Conservation (phyloP, 176 grass and related monocot genomes). For the Chloris gayana region DNA sequence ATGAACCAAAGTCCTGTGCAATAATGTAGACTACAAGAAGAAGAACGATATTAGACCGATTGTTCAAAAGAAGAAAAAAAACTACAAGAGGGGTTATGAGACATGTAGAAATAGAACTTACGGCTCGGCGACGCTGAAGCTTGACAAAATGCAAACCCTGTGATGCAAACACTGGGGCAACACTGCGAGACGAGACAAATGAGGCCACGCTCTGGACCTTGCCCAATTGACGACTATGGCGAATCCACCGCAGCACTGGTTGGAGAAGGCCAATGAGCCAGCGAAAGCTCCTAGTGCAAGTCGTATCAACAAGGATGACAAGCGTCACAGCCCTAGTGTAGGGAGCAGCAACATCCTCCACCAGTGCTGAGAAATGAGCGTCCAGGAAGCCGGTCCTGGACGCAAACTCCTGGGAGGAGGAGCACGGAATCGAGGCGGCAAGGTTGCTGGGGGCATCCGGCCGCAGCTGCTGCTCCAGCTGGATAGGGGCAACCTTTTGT, state of each 20-base stretch:
- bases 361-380: slow-evolving; percentile 38
- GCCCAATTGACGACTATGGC: slow-evolving; percentile 7
- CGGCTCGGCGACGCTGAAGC: slow-evolving; percentile 34
- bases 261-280: slow-evolving; percentile 53
- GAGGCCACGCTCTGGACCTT: slow-evolving; percentile 56
- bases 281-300: slow-evolving; percentile 38
- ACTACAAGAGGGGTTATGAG: slow-evolving; percentile 4
- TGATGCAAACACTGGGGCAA: slow-evolving; percentile 37
- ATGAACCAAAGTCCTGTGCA: slow-evolving; percentile 30
- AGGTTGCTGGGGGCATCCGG: neutral
- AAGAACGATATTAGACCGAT: slow-evolving; percentile 16
- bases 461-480: neutral
- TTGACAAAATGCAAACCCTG: slow-evolving; percentile 72
- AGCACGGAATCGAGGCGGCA: slow-evolving; percentile 19
- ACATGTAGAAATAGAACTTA: slow-evolving; percentile 48
- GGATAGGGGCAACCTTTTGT: slow-evolving; percentile 37
- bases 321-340: slow-evolving; percentile 38
- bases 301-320: slow-evolving; percentile 52
- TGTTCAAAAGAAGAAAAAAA: neutral
- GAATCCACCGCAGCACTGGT: slow-evolving; percentile 53
- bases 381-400: slow-evolving; percentile 41
- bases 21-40: slow-evolving; percentile 52
- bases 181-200: slow-evolving; percentile 36
- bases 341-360: slow-evolving; percentile 11
- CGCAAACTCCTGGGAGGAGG: slow-evolving; percentile 50